Evolutionary conservation across 257 asterid species (phyloP), one percentile per base, ranked within the genome.

Genomic region (Cruciata laevipes): DNA sequence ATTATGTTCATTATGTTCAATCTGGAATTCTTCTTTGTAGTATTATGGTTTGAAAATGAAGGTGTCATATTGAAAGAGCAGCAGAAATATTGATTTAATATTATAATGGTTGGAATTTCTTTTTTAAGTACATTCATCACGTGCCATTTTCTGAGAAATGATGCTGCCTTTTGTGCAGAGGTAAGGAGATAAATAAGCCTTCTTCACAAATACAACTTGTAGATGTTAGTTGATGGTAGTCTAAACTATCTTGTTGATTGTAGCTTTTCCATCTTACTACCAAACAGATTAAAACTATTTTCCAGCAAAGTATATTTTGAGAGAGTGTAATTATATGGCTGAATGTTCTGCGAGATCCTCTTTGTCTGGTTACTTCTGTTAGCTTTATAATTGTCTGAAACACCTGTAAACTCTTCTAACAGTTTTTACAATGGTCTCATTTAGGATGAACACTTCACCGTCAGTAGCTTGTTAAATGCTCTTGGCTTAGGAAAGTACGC

Each of bases 401-500:
- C 21, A 7, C 56, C 20, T 47, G 40, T n/a, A 6, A 17, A 31
- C 12, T 56, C 55, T 64, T 32, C 27, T 67, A 21, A 65, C 37
- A 24, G 55, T 67, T 58, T 37, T 52, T 64, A 70, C 65, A 70
- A 71, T 72, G 67, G 32, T 77, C 68, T 63, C 71, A 17, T 74
- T 4, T 72, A 81, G 88, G 89, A 77, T 24, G 82, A 75, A 51
- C 81, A 84, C 64, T 75, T 67, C 64, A 86, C 88, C 14, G 91
- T 80, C 58, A 68, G 77, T 73, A 63, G 82, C 78, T 75, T 83
- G 68, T 77, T 86, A 79, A 77, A 82, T 69, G 79, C 90, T 17
- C 87, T 86, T 68, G 90, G 91, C 62, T 68, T 86, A 80, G 89
- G 83, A 65, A 89, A 86, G 71, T 89, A 86, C 66, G 64, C 73